Conservation (phyloP, 768 basidiomycete genomes). For the Symmetrospora coprosmae region DNA sequence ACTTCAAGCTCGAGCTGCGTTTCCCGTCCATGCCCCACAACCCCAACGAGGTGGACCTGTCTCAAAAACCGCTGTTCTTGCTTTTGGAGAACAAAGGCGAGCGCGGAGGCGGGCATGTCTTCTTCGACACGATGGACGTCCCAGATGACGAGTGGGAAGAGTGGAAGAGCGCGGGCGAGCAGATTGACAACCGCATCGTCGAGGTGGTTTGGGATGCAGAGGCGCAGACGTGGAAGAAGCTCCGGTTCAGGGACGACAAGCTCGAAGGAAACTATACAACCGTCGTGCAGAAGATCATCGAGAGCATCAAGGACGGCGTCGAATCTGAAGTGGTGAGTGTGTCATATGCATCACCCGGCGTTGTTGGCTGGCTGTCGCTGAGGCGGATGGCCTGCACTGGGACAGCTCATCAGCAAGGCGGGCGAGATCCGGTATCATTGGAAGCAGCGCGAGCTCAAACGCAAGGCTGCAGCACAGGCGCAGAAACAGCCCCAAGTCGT, state of each 20-base stretch:
- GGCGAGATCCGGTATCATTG: slow-evolving; percentile 13
- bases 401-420: slow-evolving; percentile 16
- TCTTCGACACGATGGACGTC: slow-evolving; percentile 71
- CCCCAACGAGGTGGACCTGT: slow-evolving; percentile 56
- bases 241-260: slow-evolving; percentile 91
- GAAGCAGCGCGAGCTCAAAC: slow-evolving; percentile 12
- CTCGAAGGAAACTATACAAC: slow-evolving; percentile 72
- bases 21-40: slow-evolving; percentile 57
- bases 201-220: slow-evolving; percentile 81
- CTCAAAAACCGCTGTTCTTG: slow-evolving; percentile 70
- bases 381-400: not conserved
- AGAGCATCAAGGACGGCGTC: slow-evolving; percentile 85
- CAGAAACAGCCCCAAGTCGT: too few species aligned
- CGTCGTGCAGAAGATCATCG: slow-evolving; percentile 74
- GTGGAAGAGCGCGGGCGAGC: slow-evolving; percentile 73
- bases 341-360: not conserved
- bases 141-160: slow-evolving; percentile 83
- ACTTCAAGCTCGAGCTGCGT: slow-evolving; percentile 88
- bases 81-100: slow-evolving; percentile 71
- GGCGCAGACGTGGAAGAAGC: slow-evolving; percentile 58
- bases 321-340: slow-evolving; percentile 66
- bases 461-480: not conserved
- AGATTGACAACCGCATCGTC: slow-evolving; percentile 82
- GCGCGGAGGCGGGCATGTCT: slow-evolving; percentile 44
- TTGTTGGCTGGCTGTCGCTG: not conserved